Evolutionary conservation across 148 eudicot genomes (phyloP), one percentile per base, ranked within the genome.

Genomic region (Camellia japonica): DNA sequence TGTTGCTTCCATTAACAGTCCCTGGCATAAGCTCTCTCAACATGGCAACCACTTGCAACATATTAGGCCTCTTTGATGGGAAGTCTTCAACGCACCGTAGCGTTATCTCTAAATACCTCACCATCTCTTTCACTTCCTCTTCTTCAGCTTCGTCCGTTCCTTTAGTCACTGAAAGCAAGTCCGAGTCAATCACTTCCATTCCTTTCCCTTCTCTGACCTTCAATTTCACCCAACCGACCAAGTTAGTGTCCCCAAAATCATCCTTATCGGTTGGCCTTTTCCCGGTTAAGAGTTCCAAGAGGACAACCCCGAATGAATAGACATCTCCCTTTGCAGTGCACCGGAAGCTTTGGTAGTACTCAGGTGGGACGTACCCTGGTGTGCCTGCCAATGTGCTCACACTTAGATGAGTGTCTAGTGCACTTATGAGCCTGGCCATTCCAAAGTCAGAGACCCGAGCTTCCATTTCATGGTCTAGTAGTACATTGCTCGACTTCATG

Each of bases 261-360:
- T 93, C 98, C 81, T 91, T 93, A 76, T 94, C 98, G 0, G 98
- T 94, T 16, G 98, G 98, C 73, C 97, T 82, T 82, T 87, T 93
- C 41, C 98, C 95, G 0, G 98, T 89, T 42, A 94, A 68, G 4
- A 94, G 85, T 84, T 94, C 98, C 76, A 94, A 72, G 2, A 94
- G 80, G 19, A 94, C 89, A 14, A 94, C 98, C 12, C 98, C 98
- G 7, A 93, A 89, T 6, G 95, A 91, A 76, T 94, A 94, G 9
- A 94, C 98, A 52, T 94, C 98, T 3, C 98, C 98, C 81, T 90
- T 94, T 61, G 97, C 87, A 4, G 97, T 93, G 91, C 98, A 94
- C 52, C 98, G 67, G 73, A 94, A 94, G 85, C 98, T 94, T 74
- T 94, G 98, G 71, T 94, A 94, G 83, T 93, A 94, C 88, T 94